Evolutionary conservation across 495 filamentous ascomycete species (phyloP).

Genomic region (Thermochaetoides thermophila): DNA sequence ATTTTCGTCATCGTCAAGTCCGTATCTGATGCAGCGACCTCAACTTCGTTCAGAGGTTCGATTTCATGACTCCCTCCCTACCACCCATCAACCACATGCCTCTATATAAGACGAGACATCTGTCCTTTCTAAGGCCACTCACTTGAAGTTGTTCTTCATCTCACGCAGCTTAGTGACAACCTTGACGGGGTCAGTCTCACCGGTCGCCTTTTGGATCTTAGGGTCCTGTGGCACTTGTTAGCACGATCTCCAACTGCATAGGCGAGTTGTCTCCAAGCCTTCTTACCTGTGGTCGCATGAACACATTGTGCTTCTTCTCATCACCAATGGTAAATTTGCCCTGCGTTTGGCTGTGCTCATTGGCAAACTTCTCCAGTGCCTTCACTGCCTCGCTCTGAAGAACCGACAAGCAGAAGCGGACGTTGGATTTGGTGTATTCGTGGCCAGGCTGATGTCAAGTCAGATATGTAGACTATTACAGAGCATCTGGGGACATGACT

Average conservation of each 20-base stretch:
- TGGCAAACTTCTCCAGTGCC: slow-evolving; percentile 61
- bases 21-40: no score
- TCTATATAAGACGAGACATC: slow-evolving; percentile 3
- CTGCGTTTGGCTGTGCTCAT: slow-evolving; percentile 72
- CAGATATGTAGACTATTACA: not conserved
- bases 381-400: slow-evolving; percentile 58
- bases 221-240: slow-evolving; percentile 45
- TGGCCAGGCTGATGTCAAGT: slow-evolving; percentile 57
- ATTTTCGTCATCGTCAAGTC: no score
- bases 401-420: slow-evolving; percentile 68
- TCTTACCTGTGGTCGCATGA: slow-evolving; percentile 77
- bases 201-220: slow-evolving; percentile 67
- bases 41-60: no score
- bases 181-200: slow-evolving; percentile 65
- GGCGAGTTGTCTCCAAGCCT: not conserved
- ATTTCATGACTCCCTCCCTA: no score
- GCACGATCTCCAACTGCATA: slow-evolving; percentile 3
- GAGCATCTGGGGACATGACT: slow-evolving; percentile 12
- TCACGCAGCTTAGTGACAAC: slow-evolving; percentile 79
- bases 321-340: slow-evolving; percentile 95
- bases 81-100: no score
- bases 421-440: slow-evolving; percentile 91
- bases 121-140: no score
- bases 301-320: slow-evolving; percentile 97
- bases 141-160: slow-evolving; percentile 83